Base-by-base conservation (phyloP, 2,329 filamentous ascomycete species). In the Gaeumannomyces sp. region DNA sequence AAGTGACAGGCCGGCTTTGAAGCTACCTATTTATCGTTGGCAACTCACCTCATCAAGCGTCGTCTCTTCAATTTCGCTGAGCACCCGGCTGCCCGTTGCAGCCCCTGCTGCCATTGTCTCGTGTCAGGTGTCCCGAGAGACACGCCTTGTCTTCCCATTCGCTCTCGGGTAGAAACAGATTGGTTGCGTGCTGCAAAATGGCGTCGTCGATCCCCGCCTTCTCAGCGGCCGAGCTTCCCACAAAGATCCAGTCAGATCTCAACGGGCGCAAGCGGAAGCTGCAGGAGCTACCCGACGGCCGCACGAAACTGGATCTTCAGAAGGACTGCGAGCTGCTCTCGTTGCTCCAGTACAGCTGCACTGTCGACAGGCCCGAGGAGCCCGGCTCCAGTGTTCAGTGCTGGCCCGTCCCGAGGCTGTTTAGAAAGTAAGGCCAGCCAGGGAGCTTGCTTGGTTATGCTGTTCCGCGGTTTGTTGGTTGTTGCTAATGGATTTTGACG, bases 301-400 rank as follows among this genome's bases (percentile, higher is more conserved):
- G 58, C 62, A 19, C 8, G 69, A 35, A 68, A 70, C 76, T 87
- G 67, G 80, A 88, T 64, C 76, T 89, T 60, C 65, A 64, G 38
- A 75, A 77, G 25, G 76, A 77, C 59, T 89, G 86, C 74, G 80
- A 84, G 71, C 77, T 88, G 65, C 72, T 86, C 65, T 78, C 80
- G 70, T 80, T 89, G 78, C 70, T 85, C 73, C 86, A 89, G 76
- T 88, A 86, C 74, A 79, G 83, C 58, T 89, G 86, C 73, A 74
- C 79, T 67, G 81, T 88, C 59, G 76, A 82, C 68, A 72, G 79
- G 53, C 82, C 84, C 19, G 74, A 78, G 60, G 71, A 73, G 50
- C 73, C 70, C 62, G 73, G 83, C 65, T 82, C 82, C 64, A 73
- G 78, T 0, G 81, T 86, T 59, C 74, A 75, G 65, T 89, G 86